Evolutionary conservation across 2,329 filamentous ascomycete species (phyloP).

Genomic region (Neofusicoccum kwambonambiense): DNA sequence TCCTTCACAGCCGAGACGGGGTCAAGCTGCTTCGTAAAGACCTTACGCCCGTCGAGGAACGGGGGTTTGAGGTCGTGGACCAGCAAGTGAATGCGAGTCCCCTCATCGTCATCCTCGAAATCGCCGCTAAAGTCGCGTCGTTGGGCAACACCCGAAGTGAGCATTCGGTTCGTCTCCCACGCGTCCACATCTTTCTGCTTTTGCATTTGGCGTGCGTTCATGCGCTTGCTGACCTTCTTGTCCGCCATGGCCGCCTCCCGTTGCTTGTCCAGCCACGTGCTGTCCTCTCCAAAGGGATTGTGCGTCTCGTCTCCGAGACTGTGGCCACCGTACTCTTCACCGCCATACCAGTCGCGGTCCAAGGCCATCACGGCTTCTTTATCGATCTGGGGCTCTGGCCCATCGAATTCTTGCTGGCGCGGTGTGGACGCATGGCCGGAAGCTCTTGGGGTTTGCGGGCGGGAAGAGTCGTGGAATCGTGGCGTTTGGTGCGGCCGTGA

Average conservation of each 20-base stretch:
- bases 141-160: conserved; percentile 93
- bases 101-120: conserved; percentile 88
- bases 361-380: conserved; percentile 72
- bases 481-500: conserved; percentile 23
- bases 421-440: conserved; percentile 37
- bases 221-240: conserved; percentile 71
- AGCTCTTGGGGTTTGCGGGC: conserved; percentile 35
- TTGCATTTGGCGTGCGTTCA: conserved; percentile 74
- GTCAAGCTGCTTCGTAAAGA: conserved; percentile 96
- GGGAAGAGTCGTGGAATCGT: conserved; percentile 29
- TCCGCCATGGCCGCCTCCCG: conserved; percentile 71
- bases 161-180: conserved; percentile 98
- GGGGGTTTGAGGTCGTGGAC: conserved; percentile 93
- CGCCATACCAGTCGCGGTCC: conserved; percentile 90
- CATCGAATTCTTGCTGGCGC: conserved; percentile 60
- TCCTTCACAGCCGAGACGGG: conserved; percentile 91
- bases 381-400: conserved; percentile 59
- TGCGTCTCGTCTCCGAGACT: conserved; percentile 89
- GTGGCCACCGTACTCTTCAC: conserved; percentile 74
- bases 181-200: conserved; percentile 94
- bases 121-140: conserved; percentile 76
- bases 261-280: conserved; percentile 72
- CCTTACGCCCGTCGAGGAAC: conserved; percentile 88
- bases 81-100: conserved; percentile 81
- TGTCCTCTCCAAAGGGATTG: conserved; percentile 79